Base-by-base conservation (phyloP, 495 filamentous ascomycete genomes). In the Talaromyces stipitatus region DNA sequence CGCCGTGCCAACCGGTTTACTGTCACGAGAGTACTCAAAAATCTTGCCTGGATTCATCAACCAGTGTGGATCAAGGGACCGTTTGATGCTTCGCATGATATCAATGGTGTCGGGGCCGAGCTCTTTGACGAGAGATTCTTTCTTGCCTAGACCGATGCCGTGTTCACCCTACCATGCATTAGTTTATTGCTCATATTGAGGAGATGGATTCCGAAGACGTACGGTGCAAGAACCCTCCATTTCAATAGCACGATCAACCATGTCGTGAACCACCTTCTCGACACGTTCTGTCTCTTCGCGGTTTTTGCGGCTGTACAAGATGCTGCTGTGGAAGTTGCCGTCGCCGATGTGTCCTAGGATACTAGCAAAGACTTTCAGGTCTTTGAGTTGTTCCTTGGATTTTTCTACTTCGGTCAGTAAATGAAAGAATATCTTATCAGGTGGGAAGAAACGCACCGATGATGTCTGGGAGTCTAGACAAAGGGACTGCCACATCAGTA, bases 21-120 rank as follows among this genome's bases (percentile, higher is more conserved):
- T 41, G 27, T 53, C 26, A 1, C 23, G 16, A 22, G 54, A 55
- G 30, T 51, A 50, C 32, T 94, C 89, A 64, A 94, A 88, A 41
- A 96, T 92, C 72, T 96, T 95, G 4, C 89, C 91, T 2, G 91
- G 91, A 60, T 96, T 96, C 82, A 96, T 80, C 45, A 96, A 82
- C 89, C 91, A 95, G 43, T 85, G 66, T 1, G 92, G 92, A 76
- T 97, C 92, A 51, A 97, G 72, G n/a, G 89, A 83, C 1, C 72
- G 65, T 73, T 96, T 96, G 69, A 97, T 85, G 58, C 78, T 82
- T 64, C 84, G 86, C 92, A 97, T 97, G 20, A 94, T 84, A 20
- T 78, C 84, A 48, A 97, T 78, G 0, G 91, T 95, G 32, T 86
- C 87, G 9, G 77, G 69, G 0, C 91, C 91, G n/a, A 97, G 81